These are phyloP conservation scores for Colletotrichum viniferum DNA, from an alignment of 2,329 filamentous ascomycete genomes.

Conservation along the genomic window DNA sequence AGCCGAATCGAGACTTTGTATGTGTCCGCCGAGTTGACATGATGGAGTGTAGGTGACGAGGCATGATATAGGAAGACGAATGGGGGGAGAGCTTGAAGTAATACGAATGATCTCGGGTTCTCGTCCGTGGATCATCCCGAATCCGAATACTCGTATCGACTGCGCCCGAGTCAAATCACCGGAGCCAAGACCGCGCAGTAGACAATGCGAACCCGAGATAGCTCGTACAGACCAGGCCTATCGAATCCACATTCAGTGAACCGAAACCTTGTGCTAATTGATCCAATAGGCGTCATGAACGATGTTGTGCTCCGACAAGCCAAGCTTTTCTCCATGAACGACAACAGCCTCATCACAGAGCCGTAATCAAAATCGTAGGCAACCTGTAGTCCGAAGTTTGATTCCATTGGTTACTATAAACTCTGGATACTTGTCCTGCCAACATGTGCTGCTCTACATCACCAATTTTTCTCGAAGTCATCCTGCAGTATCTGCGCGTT, in stretches of 20 bases:
- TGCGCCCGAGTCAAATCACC: neutral
- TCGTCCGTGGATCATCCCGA: neutral
- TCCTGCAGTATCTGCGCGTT: neutral
- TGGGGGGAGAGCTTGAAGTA: neutral
- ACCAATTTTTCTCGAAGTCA: neutral
- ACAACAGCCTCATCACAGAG: rapidly evolving
- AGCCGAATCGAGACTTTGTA: neutral
- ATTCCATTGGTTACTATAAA: rapidly evolving
- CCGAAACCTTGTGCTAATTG: rapidly evolving
- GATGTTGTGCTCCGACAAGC: rapidly evolving
- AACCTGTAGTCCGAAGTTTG: rapidly evolving
- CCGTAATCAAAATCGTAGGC: neutral
- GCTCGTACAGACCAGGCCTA: neutral
- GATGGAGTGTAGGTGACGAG: neutral
- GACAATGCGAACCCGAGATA: neutral
- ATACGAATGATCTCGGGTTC: neutral
- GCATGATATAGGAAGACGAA: neutral
- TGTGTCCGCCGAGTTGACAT: neutral
- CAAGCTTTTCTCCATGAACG: neutral
- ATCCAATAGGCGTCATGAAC: neutral
- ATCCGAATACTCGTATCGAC: neutral
- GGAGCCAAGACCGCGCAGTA: neutral
- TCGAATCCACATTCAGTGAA: neutral
- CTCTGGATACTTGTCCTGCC: rapidly evolving
- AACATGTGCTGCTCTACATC: too few species aligned